phyloP scores from a whole-genome alignment of 768 basidiomycete genomes.

The Termitomyces heimii region DNA sequence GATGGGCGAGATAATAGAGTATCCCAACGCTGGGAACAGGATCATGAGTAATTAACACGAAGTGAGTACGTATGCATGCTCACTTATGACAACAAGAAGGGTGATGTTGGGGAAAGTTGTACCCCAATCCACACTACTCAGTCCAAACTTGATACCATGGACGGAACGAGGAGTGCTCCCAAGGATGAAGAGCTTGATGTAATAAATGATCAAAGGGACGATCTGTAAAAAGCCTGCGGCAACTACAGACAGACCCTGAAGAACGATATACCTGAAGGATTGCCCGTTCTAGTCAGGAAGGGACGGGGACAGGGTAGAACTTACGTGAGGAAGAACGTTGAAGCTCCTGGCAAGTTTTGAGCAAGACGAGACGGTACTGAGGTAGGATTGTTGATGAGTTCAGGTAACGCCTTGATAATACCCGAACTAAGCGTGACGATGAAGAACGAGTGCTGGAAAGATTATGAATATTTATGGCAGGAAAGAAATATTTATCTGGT shows the following conservation, averaged over 20 bases:
- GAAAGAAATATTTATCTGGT: neutral
- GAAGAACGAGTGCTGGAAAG: constrained; percentile 82
- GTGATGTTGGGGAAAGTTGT: constrained; percentile 67
- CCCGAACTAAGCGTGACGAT: constrained; percentile 85
- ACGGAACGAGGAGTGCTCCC: constrained; percentile 87
- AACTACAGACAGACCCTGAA: constrained; percentile 76
- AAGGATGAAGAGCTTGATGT: constrained; percentile 82
- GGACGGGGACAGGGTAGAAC: constrained; percentile 13
- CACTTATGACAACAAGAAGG: constrained; percentile 78
- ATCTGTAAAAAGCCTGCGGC: constrained; percentile 79
- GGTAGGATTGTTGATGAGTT: constrained; percentile 60
- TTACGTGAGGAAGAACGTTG: constrained; percentile 88
- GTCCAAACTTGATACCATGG: constrained; percentile 75
- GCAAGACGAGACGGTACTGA: constrained; percentile 72
- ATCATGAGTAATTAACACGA: neutral
- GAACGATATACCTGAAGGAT: constrained; percentile 54
- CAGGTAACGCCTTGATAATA: constrained; percentile 64
- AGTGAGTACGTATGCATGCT: constrained; percentile 14
- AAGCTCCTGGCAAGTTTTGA: constrained; percentile 69
- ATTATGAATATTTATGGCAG: neutral
- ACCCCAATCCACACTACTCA: constrained; percentile 70
- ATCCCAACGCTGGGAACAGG: constrained; percentile 53
- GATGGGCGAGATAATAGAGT: constrained; percentile 89
- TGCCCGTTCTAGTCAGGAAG: neutral
- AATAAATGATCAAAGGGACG: constrained; percentile 75